A percentile compares a stretch with the other conserved stretches of the same genome.
Conservation (phyloP, 352 stramenopile species). For the Phytophthora pini region DNA sequence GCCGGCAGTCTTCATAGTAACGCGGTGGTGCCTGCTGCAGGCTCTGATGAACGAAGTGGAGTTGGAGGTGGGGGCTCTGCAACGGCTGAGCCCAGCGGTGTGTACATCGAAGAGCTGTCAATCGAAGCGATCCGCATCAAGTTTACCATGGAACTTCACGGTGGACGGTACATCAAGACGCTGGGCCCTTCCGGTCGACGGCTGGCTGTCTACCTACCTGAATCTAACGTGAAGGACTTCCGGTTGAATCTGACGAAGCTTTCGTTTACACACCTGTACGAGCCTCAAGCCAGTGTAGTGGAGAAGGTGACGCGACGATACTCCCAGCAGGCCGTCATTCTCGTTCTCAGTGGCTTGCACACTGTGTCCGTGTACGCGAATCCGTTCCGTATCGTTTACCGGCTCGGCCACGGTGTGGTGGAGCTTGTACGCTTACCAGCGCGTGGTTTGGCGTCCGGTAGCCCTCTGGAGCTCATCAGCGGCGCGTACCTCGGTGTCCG, state of each 20-base stretch:
- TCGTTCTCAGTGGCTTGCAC: slow-evolving; percentile 85
- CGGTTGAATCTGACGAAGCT: slow-evolving; percentile 84
- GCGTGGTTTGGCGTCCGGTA: slow-evolving; percentile 80
- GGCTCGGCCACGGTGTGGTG: slow-evolving; percentile 80
- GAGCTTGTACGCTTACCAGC: slow-evolving; percentile 83
- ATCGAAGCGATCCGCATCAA: slow-evolving; percentile 87
- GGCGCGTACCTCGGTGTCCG: slow-evolving; percentile 85
- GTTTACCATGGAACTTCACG: slow-evolving; percentile 89
- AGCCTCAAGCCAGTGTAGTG: slow-evolving; percentile 74
- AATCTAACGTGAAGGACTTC: slow-evolving; percentile 92
- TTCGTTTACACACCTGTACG: slow-evolving; percentile 85
- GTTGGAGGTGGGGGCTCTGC: slow-evolving; percentile 22
- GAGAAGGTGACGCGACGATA: slow-evolving; percentile 84
- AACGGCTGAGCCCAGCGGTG: slow-evolving; percentile 50
- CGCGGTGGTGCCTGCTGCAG: slow-evolving; percentile 26
- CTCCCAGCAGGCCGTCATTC: slow-evolving; percentile 85
- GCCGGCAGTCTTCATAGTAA: slow-evolving; percentile 27
- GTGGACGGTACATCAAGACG: slow-evolving; percentile 85
- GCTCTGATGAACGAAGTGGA: slow-evolving; percentile 30
- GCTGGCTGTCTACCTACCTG: slow-evolving; percentile 84
- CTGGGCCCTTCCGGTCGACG: slow-evolving; percentile 75
- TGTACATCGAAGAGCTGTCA: slow-evolving; percentile 90
- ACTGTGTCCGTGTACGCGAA: slow-evolving; percentile 91
- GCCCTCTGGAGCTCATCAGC: slow-evolving; percentile 83
- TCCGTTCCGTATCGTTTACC: slow-evolving; percentile 88